These are phyloP conservation scores for Claviceps sp. DNA, from an alignment of 2,329 filamentous ascomycete species.

Conservation along the genomic window DNA sequence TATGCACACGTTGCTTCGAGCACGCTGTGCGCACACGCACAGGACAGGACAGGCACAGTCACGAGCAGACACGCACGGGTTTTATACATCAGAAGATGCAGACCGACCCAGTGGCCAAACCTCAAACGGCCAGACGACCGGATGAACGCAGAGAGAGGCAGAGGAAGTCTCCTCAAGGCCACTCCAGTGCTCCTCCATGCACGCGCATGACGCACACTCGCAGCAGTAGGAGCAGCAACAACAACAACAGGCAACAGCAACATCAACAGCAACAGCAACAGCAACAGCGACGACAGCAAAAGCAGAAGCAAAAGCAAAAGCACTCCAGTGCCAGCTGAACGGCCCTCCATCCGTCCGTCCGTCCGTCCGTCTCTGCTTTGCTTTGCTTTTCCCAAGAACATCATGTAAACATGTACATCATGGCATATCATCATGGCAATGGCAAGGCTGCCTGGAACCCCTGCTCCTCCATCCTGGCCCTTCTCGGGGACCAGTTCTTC, in stretches of 20 bases:
- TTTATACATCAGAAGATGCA: background rate
- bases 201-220: background rate
- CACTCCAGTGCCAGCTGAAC: conserved; percentile 7
- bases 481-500: conserved; percentile 2
- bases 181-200: background rate
- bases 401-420: background rate
- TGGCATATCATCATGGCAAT: background rate
- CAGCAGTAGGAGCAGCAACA: conserved; percentile 4
- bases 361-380: background rate
- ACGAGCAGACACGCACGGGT: background rate
- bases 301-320: background rate
- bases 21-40: background rate
- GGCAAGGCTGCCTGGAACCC: conserved; percentile 1
- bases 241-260: background rate
- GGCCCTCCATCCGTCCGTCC: background rate
- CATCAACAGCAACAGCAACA: conserved; percentile 3
- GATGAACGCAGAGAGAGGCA: background rate
- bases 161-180: background rate
- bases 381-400: conserved; percentile 1
- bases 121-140: background rate
- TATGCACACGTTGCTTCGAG: background rate
- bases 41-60: background rate
- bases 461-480: conserved; percentile 5
- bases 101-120: background rate
- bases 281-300: background rate